phyloP scores from a whole-genome alignment of 176 grass and related monocot genomes.

The Bonia amplexicaulis region DNA sequence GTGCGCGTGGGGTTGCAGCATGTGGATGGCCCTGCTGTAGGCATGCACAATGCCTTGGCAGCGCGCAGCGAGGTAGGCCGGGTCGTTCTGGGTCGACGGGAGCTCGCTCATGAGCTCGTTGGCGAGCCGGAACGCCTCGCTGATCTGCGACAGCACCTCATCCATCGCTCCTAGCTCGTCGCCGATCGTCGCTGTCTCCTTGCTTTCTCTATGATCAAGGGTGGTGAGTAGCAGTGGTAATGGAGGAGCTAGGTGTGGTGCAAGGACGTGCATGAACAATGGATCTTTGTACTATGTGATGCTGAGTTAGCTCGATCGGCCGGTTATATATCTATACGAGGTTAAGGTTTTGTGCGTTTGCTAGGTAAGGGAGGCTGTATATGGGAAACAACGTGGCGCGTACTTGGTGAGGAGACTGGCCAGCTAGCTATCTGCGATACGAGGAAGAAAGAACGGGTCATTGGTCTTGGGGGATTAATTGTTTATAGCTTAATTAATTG shows the following conservation, averaged over 20 bases:
- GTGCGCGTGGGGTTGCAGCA: neutral
- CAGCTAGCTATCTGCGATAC: neutral
- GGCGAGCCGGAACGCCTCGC: constrained; percentile 37
- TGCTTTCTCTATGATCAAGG: neutral
- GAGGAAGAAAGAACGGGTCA: constrained; percentile 33
- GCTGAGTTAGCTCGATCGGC: neutral
- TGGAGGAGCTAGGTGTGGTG: neutral
- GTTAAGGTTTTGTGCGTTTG: neutral
- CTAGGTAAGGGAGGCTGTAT: neutral
- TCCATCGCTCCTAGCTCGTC: constrained; percentile 12
- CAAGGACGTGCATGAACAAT: constrained; percentile 27
- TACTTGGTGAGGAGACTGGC: neutral
- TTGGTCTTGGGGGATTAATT: constrained; percentile 16
- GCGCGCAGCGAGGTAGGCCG: constrained; percentile 30
- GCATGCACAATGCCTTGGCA: constrained; percentile 30
- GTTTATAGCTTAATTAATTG: neutral
- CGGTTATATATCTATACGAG: neutral
- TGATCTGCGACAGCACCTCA: constrained; percentile 24
- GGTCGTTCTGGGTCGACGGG: constrained; percentile 22
- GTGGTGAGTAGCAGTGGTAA: neutral
- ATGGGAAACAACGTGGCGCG: constrained; percentile 35
- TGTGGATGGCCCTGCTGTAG: constrained; percentile 10
- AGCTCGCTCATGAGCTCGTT: constrained; percentile 34
- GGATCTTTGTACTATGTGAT: neutral
- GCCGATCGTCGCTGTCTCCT: neutral